Evolutionary conservation across 805 yeast genomes (phyloP).

Genomic region (Blastobotrys robertii): DNA sequence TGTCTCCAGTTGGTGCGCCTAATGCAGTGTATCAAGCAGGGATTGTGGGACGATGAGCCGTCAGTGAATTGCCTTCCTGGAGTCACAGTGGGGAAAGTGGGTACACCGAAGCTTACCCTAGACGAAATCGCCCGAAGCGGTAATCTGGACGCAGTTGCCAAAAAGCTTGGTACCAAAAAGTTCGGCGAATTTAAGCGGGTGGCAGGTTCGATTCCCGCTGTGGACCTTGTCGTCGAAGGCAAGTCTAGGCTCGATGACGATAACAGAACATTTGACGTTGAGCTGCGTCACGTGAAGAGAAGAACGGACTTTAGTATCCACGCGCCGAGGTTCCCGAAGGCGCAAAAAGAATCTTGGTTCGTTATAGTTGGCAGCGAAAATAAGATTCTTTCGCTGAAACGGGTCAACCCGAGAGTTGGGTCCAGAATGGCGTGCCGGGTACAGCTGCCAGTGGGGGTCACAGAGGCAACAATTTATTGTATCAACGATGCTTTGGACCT

Average conservation of each 20-base stretch:
- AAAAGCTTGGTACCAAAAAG: slow-evolving; percentile 30
- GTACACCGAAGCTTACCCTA: slow-evolving; percentile 7
- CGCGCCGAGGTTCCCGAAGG: slow-evolving; percentile 77
- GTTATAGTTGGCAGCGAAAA: slow-evolving; percentile 42
- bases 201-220: slow-evolving; percentile 54
- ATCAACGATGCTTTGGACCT: slow-evolving; percentile 17
- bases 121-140: slow-evolving; percentile 3
- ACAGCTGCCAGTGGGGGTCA: slow-evolving; percentile 4
- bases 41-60: slow-evolving; percentile 75
- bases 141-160: slow-evolving; percentile 24
- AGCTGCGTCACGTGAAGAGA: slow-evolving; percentile 43
- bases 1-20: slow-evolving; percentile 53
- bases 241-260: slow-evolving; percentile 8
- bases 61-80: slow-evolving; percentile 51
- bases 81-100: slow-evolving; percentile 5
- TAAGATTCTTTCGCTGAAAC: slow-evolving; percentile 56
- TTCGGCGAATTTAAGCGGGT: slow-evolving; percentile 42
- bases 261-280: slow-evolving; percentile 32
- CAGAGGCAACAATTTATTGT: slow-evolving; percentile 5
- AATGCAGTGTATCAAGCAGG: slow-evolving; percentile 85
- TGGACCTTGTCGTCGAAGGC: slow-evolving; percentile 24
- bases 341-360: slow-evolving; percentile 93
- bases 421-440: slow-evolving; percentile 3
- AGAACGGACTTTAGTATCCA: slow-evolving; percentile 42
- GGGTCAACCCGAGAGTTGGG: slow-evolving; percentile 36